Evolutionary conservation across 768 basidiomycete genomes (phyloP).

Genomic region (Tylopilus balloui): DNA sequence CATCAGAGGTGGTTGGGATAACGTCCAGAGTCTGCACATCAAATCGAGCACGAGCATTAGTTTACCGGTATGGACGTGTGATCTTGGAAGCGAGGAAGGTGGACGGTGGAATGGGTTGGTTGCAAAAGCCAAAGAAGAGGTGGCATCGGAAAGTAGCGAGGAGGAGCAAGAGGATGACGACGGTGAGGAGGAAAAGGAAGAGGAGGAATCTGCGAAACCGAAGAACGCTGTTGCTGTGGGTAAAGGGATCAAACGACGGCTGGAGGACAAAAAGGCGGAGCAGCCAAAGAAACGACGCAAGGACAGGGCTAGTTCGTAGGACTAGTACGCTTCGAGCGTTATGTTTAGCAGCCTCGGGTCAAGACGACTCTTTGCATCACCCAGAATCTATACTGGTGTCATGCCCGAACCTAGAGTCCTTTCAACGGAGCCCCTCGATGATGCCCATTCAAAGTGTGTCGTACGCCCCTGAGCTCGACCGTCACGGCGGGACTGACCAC

Average conservation of each 20-base stretch:
- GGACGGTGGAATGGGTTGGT: conserved; percentile 31
- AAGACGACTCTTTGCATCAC: background rate
- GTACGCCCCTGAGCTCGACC: background rate
- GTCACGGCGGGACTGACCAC: background rate
- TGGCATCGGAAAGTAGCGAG: background rate
- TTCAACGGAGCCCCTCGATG: conserved; percentile 46
- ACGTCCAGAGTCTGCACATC: conserved; percentile 83
- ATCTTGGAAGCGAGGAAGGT: conserved; percentile 48
- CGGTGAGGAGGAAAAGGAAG: background rate
- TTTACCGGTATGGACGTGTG: conserved; percentile 88
- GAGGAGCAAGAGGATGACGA: background rate
- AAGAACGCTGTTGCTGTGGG: background rate
- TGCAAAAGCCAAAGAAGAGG: conserved; percentile 9
- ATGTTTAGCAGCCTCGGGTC: background rate
- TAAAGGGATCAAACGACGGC: conserved; percentile 12
- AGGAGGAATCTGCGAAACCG: background rate
- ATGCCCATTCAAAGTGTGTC: conserved; percentile 57
- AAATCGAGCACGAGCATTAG: conserved; percentile 83
- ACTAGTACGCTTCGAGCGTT: background rate
- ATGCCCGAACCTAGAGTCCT: conserved; percentile 49
- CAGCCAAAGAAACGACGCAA: conserved; percentile 18
- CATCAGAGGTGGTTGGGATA: conserved; percentile 83
- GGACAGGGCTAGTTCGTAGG: background rate
- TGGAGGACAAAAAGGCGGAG: conserved; percentile 7
- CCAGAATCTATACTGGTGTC: background rate